A percentile compares a stretch with the other conserved stretches of the same genome.
phyloP scores from a whole-genome alignment of 306 rosid species.

The Vigna unguiculata region DNA sequence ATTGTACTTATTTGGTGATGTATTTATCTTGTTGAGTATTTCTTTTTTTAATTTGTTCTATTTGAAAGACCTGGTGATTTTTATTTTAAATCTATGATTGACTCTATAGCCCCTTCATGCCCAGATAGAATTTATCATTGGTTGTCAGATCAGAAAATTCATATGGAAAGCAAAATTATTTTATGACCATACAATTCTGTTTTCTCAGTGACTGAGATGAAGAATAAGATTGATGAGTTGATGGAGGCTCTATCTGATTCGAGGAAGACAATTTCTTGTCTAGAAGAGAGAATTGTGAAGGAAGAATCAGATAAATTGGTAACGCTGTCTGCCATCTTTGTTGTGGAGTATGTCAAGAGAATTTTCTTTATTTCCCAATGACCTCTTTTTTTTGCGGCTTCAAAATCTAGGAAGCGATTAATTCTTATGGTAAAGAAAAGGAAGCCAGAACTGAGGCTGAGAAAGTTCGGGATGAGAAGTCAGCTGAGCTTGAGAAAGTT shows the following conservation, averaged over 20 bases:
- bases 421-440: conserved; percentile 62
- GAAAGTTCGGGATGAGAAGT: conserved; percentile 67
- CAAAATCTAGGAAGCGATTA: conserved; percentile 68
- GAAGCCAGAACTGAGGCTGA: conserved; percentile 72
- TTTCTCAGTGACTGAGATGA: conserved; percentile 76
- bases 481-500: conserved; percentile 68
- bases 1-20: not conserved
- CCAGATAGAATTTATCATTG: not conserved
- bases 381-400: conserved; percentile 22
- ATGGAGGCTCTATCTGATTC: conserved; percentile 50
- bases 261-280: conserved; percentile 54
- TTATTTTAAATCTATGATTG: not conserved
- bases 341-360: conserved; percentile 31
- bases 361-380: conserved; percentile 9
- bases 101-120: not conserved
- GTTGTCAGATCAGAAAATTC: not conserved
- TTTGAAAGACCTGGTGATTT: not conserved
- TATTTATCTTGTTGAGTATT: not conserved
- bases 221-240: conserved; percentile 60
- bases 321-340: conserved; percentile 38
- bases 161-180: not conserved
- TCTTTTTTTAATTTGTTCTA: not conserved
- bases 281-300: conserved; percentile 66
- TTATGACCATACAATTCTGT: conserved; percentile 39
- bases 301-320: conserved; percentile 85